Conservation (phyloP, 345 rosid genomes). For the Microthlaspi erraticum region DNA sequence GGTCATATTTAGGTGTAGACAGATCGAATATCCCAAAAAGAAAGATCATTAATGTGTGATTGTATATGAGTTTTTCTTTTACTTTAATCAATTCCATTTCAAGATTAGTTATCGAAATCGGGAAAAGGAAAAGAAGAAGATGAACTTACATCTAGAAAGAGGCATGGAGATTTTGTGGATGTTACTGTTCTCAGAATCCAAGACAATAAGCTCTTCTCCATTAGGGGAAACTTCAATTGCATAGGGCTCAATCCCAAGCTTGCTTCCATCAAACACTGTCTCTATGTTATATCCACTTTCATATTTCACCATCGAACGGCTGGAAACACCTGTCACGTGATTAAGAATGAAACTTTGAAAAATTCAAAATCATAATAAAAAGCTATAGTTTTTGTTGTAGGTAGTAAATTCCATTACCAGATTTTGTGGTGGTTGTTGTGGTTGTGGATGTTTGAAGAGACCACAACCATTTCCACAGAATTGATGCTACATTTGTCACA, state of each 20-base stretch:
- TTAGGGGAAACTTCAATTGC: constrained; percentile 67
- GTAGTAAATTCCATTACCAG: constrained; percentile 50
- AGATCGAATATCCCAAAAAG: not conserved
- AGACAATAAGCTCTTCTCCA: constrained; percentile 81
- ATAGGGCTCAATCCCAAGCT: constrained; percentile 87
- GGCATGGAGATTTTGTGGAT: constrained; percentile 84
- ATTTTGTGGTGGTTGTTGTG: constrained; percentile 59
- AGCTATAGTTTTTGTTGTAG: not conserved
- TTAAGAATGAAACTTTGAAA: constrained; percentile 12
- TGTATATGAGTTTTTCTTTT: too few species aligned
- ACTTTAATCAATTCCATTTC: too few species aligned
- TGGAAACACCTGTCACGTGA: constrained; percentile 60
- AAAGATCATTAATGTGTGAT: not conserved
- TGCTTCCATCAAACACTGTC: constrained; percentile 97
- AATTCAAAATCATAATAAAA: constrained; percentile 23
- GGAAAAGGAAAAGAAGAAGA: constrained; percentile 3
- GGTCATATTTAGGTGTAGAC: constrained; percentile 25
- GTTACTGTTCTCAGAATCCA: constrained; percentile 90
- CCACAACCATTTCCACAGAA: constrained; percentile 88
- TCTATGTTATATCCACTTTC: constrained; percentile 94
- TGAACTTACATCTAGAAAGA: constrained; percentile 73
- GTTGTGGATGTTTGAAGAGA: constrained; percentile 71
- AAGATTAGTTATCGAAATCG: not conserved
- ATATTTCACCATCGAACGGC: constrained; percentile 92
- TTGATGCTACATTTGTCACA: constrained; percentile 79